Conservation (phyloP, 176 grass and related monocot species). For the Elaeis guineensis region DNA sequence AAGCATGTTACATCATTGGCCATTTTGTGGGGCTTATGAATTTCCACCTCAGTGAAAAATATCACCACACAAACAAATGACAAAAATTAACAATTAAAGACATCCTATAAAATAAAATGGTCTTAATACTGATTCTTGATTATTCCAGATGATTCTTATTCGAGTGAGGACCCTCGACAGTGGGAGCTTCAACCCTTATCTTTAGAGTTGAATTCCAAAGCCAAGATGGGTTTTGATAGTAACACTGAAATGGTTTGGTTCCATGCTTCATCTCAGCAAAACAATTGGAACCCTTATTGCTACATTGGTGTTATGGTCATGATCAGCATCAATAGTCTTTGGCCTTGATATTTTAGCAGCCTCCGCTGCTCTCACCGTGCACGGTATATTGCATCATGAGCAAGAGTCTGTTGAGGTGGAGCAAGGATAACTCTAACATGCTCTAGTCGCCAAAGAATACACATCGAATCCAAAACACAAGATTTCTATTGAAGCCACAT, state of each 20-base stretch:
- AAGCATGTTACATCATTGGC: no score
- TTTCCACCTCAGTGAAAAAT: no score
- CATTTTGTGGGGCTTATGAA: no score
- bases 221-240: slow-evolving; percentile 67
- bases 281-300: no score
- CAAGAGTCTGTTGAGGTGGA: neutral
- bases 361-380: slow-evolving; percentile 45
- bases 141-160: slow-evolving; percentile 43
- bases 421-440: neutral
- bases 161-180: slow-evolving; percentile 15
- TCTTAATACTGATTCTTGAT: slow-evolving; percentile 8
- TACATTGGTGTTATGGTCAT: neutral
- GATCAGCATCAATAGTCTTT: slow-evolving; percentile 14
- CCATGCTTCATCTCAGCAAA: no score
- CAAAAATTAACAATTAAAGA: no score
- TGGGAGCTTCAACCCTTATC: slow-evolving; percentile 73
- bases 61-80: no score
- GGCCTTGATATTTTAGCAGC: slow-evolving; percentile 56
- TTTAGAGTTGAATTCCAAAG: slow-evolving; percentile 68
- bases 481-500: no score
- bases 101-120: no score
- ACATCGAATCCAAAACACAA: no score
- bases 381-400: neutral
- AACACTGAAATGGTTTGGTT: slow-evolving; percentile 18
- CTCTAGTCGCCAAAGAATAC: no score